phyloP scores from a whole-genome alignment of 208 protist genomes.

The Wallacemonas collosoma region DNA sequence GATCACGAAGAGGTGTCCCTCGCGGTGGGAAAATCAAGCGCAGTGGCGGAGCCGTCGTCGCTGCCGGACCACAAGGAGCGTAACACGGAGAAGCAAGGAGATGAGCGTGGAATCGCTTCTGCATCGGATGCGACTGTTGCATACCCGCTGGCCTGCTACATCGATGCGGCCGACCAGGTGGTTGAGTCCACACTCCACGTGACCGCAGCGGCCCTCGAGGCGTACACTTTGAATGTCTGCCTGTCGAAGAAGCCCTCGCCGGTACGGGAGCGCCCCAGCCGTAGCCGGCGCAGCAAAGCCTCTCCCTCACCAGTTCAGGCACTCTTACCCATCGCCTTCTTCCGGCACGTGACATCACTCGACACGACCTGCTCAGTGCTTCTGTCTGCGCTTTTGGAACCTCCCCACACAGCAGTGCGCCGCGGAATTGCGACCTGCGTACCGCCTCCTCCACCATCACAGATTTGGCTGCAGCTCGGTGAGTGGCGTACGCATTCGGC shows the following conservation, averaged over 20 bases:
- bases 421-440: too few relatives aligned
- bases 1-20: too few relatives aligned
- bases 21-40: too few relatives aligned
- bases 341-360: conserved; percentile 53
- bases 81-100: too few relatives aligned
- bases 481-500: conserved; percentile 2
- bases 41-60: too few relatives aligned
- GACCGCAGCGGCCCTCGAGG: not conserved
- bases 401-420: too few relatives aligned
- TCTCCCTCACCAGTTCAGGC: too few relatives aligned
- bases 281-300: too few relatives aligned
- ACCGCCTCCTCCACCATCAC: not conserved
- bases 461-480: conserved; percentile 6
- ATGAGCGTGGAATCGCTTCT: too few relatives aligned
- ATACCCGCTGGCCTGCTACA: conserved; percentile 5
- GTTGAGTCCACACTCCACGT: not conserved
- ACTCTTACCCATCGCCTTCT: conserved; percentile 52
- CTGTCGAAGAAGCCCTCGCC: too few relatives aligned
- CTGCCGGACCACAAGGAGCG: not conserved
- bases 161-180: not conserved
- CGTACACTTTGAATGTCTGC: not conserved
- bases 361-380: conserved; percentile 58
- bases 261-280: too few relatives aligned
- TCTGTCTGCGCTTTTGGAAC: conserved; percentile 43
- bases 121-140: not conserved